Conservation (phyloP, 305 asterid species). For the Caryopteris hybrid region DNA sequence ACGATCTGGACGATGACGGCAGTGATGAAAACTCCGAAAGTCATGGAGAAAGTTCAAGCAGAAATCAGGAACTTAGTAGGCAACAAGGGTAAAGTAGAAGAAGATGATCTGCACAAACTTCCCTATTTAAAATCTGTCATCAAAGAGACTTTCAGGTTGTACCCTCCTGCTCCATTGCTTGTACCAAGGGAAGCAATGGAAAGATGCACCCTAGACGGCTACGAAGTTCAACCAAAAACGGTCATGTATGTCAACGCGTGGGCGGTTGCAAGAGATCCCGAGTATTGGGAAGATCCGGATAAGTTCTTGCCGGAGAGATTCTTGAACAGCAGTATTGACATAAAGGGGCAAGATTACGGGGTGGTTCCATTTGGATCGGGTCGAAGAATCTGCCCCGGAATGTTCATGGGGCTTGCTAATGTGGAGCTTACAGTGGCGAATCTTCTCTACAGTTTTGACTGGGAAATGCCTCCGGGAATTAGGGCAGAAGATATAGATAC, state of each 20-base stretch:
- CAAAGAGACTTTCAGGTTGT: neutral
- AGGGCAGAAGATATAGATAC: neutral
- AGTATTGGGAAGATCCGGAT: neutral
- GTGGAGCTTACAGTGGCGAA: too few species aligned
- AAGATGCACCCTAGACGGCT: neutral
- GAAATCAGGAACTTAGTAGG: neutral
- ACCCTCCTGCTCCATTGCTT: neutral
- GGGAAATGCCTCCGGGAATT: neutral
- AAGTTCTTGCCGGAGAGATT: neutral
- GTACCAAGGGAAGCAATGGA: conserved; percentile 1
- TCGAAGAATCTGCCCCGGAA: conserved; percentile 8
- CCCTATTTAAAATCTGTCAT: neutral
- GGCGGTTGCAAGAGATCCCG: neutral
- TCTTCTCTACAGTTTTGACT: too few species aligned
- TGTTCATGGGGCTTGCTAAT: neutral
- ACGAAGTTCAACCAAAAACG: neutral
- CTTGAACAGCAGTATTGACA: neutral
- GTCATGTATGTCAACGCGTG: neutral
- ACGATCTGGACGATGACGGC: neutral
- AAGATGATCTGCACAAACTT: conserved; percentile 7
- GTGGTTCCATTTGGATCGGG: conserved; percentile 10
- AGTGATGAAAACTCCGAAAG: neutral
- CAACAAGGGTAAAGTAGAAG: neutral
- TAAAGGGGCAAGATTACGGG: conserved; percentile 3
- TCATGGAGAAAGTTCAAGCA: neutral